phyloP scores from a whole-genome alignment of 2,329 filamentous ascomycete species.

The Talaromyces sp. region DNA sequence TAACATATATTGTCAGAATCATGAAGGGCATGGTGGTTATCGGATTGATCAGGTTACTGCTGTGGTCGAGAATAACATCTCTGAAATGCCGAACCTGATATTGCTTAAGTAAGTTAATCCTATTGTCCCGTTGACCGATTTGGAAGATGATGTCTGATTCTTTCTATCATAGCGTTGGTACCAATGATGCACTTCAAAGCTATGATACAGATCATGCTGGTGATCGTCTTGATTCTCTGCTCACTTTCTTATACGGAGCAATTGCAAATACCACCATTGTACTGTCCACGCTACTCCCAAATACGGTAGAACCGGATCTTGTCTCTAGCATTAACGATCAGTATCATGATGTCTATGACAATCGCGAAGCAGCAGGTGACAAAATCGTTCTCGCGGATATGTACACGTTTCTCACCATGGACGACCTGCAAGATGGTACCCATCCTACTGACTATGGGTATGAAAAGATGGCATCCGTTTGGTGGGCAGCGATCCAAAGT shows the following conservation, averaged over 20 bases:
- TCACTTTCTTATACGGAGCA: neutral
- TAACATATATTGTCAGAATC: neutral
- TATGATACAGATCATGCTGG: neutral
- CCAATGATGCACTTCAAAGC: neutral
- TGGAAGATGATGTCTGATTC: neutral
- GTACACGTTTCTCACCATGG: neutral
- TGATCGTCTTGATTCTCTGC: neutral
- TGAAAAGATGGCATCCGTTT: neutral
- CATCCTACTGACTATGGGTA: constrained; percentile 1
- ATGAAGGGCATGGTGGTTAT: neutral
- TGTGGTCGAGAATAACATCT: neutral
- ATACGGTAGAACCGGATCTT: neutral
- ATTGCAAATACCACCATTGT: neutral
- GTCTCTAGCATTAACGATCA: neutral
- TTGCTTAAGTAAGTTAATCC: neutral
- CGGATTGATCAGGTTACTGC: neutral
- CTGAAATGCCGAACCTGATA: neutral
- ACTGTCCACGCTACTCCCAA: neutral
- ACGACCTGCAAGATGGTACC: neutral
- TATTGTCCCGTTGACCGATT: neutral
- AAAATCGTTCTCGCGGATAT: neutral
- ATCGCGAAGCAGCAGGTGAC: neutral
- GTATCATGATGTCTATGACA: neutral
- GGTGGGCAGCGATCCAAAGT: neutral
- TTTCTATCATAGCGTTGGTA: neutral